Conservation (phyloP, 2,329 filamentous ascomycete species). For the Fusarium secorum region DNA sequence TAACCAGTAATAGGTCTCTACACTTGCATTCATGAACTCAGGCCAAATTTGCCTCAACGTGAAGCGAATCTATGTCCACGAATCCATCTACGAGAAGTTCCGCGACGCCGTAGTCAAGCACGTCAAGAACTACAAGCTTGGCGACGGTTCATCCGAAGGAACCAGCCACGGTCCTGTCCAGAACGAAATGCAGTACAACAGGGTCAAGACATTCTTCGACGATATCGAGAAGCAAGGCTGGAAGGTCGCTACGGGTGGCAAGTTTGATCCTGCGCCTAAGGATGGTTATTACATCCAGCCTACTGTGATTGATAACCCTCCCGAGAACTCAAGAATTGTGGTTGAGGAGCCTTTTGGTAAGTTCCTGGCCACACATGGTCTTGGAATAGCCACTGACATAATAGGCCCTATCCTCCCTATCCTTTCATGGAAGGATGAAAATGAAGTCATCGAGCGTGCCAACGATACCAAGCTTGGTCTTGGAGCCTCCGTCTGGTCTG, state of each 20-base stretch:
- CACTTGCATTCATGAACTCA: constrained; percentile 63
- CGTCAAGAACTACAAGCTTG: constrained; percentile 54
- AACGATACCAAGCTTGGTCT: constrained; percentile 63
- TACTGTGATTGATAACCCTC: constrained; percentile 66
- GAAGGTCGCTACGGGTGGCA: constrained; percentile 53
- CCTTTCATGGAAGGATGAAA: constrained; percentile 66
- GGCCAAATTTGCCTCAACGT: constrained; percentile 52
- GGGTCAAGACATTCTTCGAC: constrained; percentile 54
- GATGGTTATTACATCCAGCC: constrained; percentile 65
- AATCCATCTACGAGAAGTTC: constrained; percentile 65
- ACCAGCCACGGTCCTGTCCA: constrained; percentile 65
- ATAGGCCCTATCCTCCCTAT: constrained; percentile 66
- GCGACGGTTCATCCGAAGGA: constrained; percentile 51
- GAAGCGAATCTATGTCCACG: constrained; percentile 69
- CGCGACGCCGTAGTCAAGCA: constrained; percentile 48
- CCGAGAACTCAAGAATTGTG: constrained; percentile 64
- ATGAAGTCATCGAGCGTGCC: constrained; percentile 65
- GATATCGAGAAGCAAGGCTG: constrained; percentile 56
- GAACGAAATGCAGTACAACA: constrained; percentile 71
- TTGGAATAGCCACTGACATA: neutral
- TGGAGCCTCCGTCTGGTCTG: constrained; percentile 64
- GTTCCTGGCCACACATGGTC: neutral
- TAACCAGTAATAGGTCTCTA: constrained; percentile 43
- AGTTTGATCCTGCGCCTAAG: constrained; percentile 32
- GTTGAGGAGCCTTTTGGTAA: constrained; percentile 60